phyloP scores from a whole-genome alignment of 2,329 filamentous ascomycete species.

The Ceratocystis cubensis region DNA sequence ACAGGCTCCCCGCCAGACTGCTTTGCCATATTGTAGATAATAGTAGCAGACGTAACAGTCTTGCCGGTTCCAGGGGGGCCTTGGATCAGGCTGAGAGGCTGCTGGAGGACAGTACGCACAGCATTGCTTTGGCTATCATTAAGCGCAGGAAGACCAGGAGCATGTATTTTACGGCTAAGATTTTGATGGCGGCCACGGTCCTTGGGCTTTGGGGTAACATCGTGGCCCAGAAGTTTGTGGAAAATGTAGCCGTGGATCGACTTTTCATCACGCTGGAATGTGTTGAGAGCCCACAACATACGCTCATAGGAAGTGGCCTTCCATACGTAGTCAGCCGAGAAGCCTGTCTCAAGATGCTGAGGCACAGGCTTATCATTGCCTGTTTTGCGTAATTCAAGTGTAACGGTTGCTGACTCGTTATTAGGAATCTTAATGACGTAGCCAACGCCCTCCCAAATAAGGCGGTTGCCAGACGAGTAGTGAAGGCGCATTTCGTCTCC shows the following conservation, averaged over 20 bases:
- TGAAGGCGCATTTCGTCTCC: conserved; percentile 97
- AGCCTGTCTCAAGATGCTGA: conserved; percentile 92
- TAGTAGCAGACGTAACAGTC: conserved; percentile 95
- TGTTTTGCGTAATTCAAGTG: conserved; percentile 83
- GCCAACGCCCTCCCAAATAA: conserved; percentile 91
- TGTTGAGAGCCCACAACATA: conserved; percentile 99
- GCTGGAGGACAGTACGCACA: conserved; percentile 87
- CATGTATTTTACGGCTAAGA: conserved; percentile 92
- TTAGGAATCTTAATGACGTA: conserved; percentile 99
- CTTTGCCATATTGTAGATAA: conserved; percentile 95
- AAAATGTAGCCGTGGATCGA: conserved; percentile 98
- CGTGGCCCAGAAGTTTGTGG: conserved; percentile 88
- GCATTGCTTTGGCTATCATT: conserved; percentile 94
- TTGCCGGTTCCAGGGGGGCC: conserved; percentile 95
- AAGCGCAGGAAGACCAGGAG: conserved; percentile 82
- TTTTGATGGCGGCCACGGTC: conserved; percentile 52
- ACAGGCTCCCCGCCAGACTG: conserved; percentile 80
- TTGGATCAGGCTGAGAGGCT: conserved; percentile 89
- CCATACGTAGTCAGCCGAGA: conserved; percentile 98
- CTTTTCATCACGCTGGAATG: conserved; percentile 94
- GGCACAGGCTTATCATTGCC: conserved; percentile 94
- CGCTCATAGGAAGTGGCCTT: conserved; percentile 98
- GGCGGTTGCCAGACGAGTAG: conserved; percentile 76
- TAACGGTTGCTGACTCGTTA: conserved; percentile 96
- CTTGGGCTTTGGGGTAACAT: conserved; percentile 87